Evolutionary conservation across 2,329 filamentous ascomycete species (phyloP).

Genomic region (Ophiostoma australiae): DNA sequence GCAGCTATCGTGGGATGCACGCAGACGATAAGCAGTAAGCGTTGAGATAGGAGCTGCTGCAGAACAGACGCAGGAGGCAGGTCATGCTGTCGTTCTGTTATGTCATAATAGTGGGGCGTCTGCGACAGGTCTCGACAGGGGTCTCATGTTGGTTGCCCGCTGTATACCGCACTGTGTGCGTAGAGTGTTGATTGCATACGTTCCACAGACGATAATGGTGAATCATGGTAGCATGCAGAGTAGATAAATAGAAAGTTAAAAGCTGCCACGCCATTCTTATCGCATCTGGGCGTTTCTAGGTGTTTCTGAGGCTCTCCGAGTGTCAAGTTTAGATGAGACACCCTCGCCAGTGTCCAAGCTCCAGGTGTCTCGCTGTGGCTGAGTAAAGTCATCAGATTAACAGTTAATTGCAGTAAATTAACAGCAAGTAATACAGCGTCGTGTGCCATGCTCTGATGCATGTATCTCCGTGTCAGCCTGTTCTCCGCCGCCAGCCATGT

Average conservation of each 20-base stretch:
- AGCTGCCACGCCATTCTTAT: neutral
- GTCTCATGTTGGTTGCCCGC: neutral
- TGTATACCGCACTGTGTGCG: neutral
- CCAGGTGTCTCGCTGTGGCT: neutral
- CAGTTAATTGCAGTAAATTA: neutral
- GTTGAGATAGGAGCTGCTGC: neutral
- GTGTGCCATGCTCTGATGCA: neutral
- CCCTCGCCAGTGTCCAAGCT: neutral
- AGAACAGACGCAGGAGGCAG: neutral
- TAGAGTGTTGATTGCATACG: neutral
- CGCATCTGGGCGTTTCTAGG: neutral
- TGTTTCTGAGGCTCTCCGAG: neutral
- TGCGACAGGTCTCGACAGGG: slow-evolving; percentile 1
- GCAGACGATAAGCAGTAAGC: neutral
- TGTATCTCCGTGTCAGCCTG: neutral
- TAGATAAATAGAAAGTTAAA: neutral
- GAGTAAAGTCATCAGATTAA: too few species aligned
- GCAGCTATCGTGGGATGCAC: neutral
- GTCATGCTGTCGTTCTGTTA: neutral
- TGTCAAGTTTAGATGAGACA: neutral
- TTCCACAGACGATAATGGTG: neutral
- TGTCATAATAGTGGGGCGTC: slow-evolving; percentile 3
- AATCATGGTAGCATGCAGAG: neutral
- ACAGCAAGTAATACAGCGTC: neutral
- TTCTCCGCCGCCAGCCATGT: neutral